Percentiles rank a stretch among this genome's conserved stretches.
Conservation (phyloP, 2,329 filamentous ascomycete genomes). For the Cladosporium sphaerospermum region DNA sequence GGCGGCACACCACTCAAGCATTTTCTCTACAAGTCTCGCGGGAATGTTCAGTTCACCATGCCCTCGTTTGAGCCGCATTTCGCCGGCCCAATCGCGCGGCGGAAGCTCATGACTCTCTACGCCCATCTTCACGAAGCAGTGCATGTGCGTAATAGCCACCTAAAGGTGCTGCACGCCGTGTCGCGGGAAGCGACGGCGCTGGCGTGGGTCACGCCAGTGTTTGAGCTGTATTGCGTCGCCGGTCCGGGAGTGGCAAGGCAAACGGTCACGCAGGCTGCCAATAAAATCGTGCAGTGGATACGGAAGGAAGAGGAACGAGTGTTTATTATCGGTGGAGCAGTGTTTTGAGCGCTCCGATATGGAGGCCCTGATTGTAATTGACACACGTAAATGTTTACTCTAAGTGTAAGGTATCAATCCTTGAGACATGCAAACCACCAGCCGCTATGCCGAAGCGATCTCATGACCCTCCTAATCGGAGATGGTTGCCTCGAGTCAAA, state of each 20-base stretch:
- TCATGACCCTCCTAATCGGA: neutral
- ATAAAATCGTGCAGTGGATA: conserved; percentile 86
- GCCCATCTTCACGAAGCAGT: conserved; percentile 75
- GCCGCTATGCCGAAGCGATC: neutral
- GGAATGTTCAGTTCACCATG: conserved; percentile 95
- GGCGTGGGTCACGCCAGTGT: conserved; percentile 84
- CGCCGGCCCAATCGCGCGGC: conserved; percentile 21
- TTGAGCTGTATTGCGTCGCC: conserved; percentile 94
- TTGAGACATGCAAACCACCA: no score
- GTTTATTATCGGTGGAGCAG: conserved; percentile 96
- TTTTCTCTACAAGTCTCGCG: conserved; percentile 91
- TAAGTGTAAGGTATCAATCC: neutral
- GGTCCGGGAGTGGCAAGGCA: conserved; percentile 59
- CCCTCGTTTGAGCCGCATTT: conserved; percentile 71
- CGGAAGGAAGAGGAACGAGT: conserved; percentile 85
- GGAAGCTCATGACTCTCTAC: conserved; percentile 73
- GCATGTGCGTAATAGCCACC: conserved; percentile 76
- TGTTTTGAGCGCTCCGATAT: conserved; percentile 40
- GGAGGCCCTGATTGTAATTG: neutral
- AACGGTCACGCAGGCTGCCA: conserved; percentile 75
- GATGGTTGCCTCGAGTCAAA: no score
- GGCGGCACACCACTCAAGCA: conserved; percentile 70
- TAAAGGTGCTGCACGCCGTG: conserved; percentile 79
- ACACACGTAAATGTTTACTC: neutral
- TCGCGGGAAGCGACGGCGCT: conserved; percentile 70